phyloP scores from a whole-genome alignment of 352 stramenopile species.

The Phytophthora rubi region DNA sequence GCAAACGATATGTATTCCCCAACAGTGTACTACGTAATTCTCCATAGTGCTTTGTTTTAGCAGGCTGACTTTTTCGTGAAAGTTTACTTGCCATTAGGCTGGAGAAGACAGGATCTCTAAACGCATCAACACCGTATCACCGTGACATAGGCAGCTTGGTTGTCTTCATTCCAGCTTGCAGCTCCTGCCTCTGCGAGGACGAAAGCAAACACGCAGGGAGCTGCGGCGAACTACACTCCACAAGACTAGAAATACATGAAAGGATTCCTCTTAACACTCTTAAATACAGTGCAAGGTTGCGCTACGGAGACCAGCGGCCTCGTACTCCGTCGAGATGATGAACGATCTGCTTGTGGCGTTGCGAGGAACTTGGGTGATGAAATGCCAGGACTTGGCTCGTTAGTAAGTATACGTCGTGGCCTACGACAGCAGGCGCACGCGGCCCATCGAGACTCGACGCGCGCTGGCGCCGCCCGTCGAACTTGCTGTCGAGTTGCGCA shows the following conservation, averaged over 20 bases:
- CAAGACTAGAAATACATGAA: conserved; percentile 18
- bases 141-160: no score
- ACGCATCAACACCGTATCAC: no score
- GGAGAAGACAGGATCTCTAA: no score
- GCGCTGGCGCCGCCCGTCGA: conserved; percentile 27
- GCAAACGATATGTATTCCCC: no score
- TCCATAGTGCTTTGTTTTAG: no score
- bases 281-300: conserved; percentile 37
- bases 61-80: no score
- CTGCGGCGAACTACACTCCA: conserved; percentile 1
- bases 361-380: conserved; percentile 10
- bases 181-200: no score
- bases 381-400: conserved; percentile 5
- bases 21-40: no score
- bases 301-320: conserved; percentile 12
- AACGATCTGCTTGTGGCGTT: conserved; percentile 28
- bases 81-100: no score
- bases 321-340: conserved; percentile 13
- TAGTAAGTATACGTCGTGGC: conserved; percentile 1
- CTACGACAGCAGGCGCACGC: conserved; percentile 35
- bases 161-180: no score
- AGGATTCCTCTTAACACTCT: conserved; percentile 31
- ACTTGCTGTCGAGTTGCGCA: conserved; percentile 57
- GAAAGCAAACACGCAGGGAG: neutral
- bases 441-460: conserved; percentile 36